A percentile compares a stretch with the other conserved stretches of the same genome.
Evolutionary conservation across 2,329 filamentous ascomycete species (phyloP).

Genomic region (Phoma sp.): DNA sequence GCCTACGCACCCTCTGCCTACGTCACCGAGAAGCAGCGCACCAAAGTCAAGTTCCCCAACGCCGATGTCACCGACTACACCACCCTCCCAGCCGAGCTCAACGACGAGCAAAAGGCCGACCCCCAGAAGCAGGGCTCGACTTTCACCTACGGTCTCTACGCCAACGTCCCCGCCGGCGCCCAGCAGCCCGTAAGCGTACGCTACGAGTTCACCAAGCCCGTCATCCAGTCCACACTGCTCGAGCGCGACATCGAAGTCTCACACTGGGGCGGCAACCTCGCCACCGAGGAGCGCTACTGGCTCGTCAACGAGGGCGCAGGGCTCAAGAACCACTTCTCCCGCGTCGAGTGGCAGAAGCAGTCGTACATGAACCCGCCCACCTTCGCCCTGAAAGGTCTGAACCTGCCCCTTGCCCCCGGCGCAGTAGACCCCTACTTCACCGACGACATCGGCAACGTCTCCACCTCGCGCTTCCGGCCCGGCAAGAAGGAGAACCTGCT

Average conservation of each 20-base stretch:
- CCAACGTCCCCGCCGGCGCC: slow-evolving; percentile 79
- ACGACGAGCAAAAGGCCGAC: slow-evolving; percentile 67
- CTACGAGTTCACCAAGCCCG: slow-evolving; percentile 94
- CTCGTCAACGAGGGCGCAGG: slow-evolving; percentile 86
- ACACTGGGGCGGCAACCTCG: slow-evolving; percentile 97
- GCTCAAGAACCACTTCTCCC: slow-evolving; percentile 60
- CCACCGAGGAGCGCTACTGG: slow-evolving; percentile 92
- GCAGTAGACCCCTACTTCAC: slow-evolving; percentile 91
- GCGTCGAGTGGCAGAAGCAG: slow-evolving; percentile 57
- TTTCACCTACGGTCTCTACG: slow-evolving; percentile 90
- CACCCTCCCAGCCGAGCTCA: slow-evolving; percentile 66
- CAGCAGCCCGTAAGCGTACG: slow-evolving; percentile 77
- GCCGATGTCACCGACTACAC: slow-evolving; percentile 86
- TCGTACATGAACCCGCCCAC: slow-evolving; percentile 77
- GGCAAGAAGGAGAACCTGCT: slow-evolving; percentile 80
- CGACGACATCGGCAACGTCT: slow-evolving; percentile 96
- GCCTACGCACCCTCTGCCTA: slow-evolving; percentile 87
- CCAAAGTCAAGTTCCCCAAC: slow-evolving; percentile 88
- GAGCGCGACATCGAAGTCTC: slow-evolving; percentile 95
- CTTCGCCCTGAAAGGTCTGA: slow-evolving; percentile 81
- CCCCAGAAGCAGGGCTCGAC: slow-evolving; percentile 85
- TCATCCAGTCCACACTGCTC: slow-evolving; percentile 78
- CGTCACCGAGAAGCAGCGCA: slow-evolving; percentile 90
- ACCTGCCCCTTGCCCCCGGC: slow-evolving; percentile 79
- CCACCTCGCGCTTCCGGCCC: slow-evolving; percentile 85